Percentiles rank a stretch among this genome's conserved stretches.
phyloP scores from a whole-genome alignment of 108 stramenopile species.

The Chaetoceros muelleri region DNA sequence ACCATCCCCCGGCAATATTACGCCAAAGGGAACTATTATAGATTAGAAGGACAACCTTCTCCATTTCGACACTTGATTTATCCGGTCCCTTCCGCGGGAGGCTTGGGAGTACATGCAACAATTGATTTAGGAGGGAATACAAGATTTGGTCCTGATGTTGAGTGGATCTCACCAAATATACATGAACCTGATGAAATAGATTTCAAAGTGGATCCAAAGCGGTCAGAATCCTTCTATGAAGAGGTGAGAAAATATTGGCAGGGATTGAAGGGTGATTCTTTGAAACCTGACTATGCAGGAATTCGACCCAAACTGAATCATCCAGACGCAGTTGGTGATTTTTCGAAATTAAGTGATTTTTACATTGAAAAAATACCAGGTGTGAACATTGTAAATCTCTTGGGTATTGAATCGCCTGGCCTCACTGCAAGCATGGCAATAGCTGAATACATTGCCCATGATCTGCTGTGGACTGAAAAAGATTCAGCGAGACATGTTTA shows the following conservation, averaged over 20 bases:
- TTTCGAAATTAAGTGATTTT: constrained; percentile 40
- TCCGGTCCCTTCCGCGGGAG: constrained; percentile 73
- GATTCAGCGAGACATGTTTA: not conserved
- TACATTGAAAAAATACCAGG: constrained; percentile 58
- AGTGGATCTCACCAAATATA: constrained; percentile 40
- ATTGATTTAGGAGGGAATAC: constrained; percentile 47
- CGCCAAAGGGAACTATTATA: constrained; percentile 79
- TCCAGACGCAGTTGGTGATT: constrained; percentile 22
- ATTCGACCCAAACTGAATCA: constrained; percentile 71
- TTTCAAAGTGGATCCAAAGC: constrained; percentile 32
- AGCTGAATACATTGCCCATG: too few relatives aligned
- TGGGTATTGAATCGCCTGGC: constrained; percentile 84
- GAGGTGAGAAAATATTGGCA: constrained; percentile 76
- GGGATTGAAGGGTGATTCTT: constrained; percentile 31
- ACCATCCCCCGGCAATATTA: constrained; percentile 62
- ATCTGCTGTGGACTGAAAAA: too few relatives aligned
- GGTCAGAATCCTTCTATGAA: constrained; percentile 44
- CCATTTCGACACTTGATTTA: constrained; percentile 73
- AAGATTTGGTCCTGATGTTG: constrained; percentile 78
- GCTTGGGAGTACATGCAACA: constrained; percentile 80
- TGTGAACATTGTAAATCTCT: constrained; percentile 44
- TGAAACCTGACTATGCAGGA: constrained; percentile 71
- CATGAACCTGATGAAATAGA: constrained; percentile 46
- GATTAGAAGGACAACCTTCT: constrained; percentile 32
- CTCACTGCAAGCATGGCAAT: constrained; percentile 70